Conservation (phyloP, 2,329 filamentous ascomycete genomes). For the Aspergillus fischeri region DNA sequence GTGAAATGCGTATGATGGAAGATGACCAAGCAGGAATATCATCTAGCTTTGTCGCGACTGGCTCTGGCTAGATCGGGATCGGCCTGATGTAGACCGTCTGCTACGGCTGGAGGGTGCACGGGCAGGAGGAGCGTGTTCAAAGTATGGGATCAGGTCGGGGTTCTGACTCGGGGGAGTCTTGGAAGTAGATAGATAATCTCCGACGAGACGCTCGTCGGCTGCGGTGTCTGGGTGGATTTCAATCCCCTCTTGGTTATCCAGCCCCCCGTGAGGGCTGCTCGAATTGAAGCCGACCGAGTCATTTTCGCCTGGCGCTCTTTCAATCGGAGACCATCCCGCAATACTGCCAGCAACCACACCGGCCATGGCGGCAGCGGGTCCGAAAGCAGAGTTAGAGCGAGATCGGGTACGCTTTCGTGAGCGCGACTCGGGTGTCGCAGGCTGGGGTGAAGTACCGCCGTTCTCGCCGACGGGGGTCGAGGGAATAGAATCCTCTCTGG, state of each 20-base stretch:
- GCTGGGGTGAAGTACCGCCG: conserved; percentile 34
- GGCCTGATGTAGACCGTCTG: conserved; percentile 33
- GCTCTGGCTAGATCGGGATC: conserved; percentile 34
- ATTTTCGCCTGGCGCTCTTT: conserved; percentile 39
- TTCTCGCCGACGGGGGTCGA: conserved; percentile 53
- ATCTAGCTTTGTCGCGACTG: conserved; percentile 13
- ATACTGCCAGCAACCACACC: conserved; percentile 64
- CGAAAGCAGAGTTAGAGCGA: conserved; percentile 56
- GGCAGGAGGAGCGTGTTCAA: conserved; percentile 38
- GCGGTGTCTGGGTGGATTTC: conserved; percentile 46
- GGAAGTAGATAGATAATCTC: conserved; percentile 30
- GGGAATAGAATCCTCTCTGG: conserved; percentile 45
- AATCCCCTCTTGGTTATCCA: conserved; percentile 41
- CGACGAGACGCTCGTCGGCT: conserved; percentile 43
- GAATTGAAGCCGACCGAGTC: conserved; percentile 38
- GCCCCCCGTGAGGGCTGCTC: conserved; percentile 33
- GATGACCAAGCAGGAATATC: not conserved
- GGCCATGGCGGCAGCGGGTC: conserved; percentile 61
- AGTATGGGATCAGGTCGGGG: conserved; percentile 42
- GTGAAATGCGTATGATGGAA: not conserved
- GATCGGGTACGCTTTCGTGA: conserved; percentile 50
- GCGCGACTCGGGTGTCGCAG: conserved; percentile 53
- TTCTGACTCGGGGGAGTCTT: conserved; percentile 45
- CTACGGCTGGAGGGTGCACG: conserved; percentile 33
- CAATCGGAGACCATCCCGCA: conserved; percentile 61